phyloP scores from a whole-genome alignment of 106 monocot genomes.

The Triglochin maritima region DNA sequence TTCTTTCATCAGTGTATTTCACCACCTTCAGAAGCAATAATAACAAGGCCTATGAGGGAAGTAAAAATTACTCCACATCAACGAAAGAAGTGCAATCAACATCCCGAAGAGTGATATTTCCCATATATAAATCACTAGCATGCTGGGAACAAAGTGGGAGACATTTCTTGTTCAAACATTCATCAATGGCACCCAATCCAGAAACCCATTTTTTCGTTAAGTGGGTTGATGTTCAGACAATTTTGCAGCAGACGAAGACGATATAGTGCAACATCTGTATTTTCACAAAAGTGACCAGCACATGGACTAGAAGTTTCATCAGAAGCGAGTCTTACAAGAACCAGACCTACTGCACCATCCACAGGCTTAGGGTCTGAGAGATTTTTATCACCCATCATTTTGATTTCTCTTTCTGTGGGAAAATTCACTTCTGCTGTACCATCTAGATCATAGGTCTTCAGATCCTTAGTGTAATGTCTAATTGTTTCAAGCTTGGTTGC shows the following conservation, averaged over 20 bases:
- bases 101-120: slow-evolving; percentile 67
- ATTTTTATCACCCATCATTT: slow-evolving; percentile 73
- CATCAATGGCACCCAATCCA: slow-evolving; percentile 79
- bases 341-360: slow-evolving; percentile 68
- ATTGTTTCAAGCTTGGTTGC: slow-evolving; percentile 73
- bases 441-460: slow-evolving; percentile 39
- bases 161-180: slow-evolving; percentile 82
- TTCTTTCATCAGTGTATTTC: too few relatives aligned
- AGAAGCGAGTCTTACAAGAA: slow-evolving; percentile 57
- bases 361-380: slow-evolving; percentile 80
- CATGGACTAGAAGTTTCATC: slow-evolving; percentile 32
- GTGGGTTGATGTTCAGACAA: slow-evolving; percentile 78
- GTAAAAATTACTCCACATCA: slow-evolving; percentile 15
- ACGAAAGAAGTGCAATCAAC: slow-evolving; percentile 74
- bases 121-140: slow-evolving; percentile 68
- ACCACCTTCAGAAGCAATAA: too few relatives aligned
- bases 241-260: slow-evolving; percentile 77
- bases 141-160: slow-evolving; percentile 70
- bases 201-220: slow-evolving; percentile 81
- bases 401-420: slow-evolving; percentile 80
- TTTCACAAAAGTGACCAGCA: slow-evolving; percentile 77
- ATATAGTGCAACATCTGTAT: slow-evolving; percentile 52
- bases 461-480: slow-evolving; percentile 80
- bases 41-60: neutral
- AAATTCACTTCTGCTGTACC: slow-evolving; percentile 45